Conservation (phyloP, 1,139 yeast species). For the Yamadazyma mexicana region DNA sequence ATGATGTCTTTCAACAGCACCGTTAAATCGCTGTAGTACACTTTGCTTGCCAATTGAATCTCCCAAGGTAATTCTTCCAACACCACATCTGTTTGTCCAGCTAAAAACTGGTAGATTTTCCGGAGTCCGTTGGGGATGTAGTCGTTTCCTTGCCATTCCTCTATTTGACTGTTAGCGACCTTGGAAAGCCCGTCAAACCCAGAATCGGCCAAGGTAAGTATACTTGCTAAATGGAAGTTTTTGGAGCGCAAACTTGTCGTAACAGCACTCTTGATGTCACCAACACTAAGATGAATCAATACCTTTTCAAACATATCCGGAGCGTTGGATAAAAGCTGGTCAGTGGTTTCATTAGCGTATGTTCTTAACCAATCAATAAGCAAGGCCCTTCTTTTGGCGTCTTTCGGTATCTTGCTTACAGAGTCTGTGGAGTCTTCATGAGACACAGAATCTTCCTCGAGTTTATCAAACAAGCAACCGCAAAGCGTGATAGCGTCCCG, state of each 20-base stretch:
- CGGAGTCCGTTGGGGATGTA: slow-evolving; percentile 54
- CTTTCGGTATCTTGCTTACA: slow-evolving; percentile 32
- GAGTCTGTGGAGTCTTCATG: neutral
- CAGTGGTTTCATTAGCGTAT: slow-evolving; percentile 22
- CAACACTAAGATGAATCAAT: slow-evolving; percentile 53
- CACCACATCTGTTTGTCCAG: slow-evolving; percentile 52
- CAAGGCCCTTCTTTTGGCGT: slow-evolving; percentile 9
- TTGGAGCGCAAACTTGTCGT: slow-evolving; percentile 55
- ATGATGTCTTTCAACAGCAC: neutral
- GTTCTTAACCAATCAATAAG: slow-evolving; percentile 42
- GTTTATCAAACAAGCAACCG: slow-evolving; percentile 23
- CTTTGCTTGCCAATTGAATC: slow-evolving; percentile 48
- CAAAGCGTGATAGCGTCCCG: slow-evolving; percentile 12
- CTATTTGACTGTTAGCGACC: slow-evolving; percentile 61
- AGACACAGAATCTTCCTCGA: too few species aligned
- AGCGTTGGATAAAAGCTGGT: slow-evolving; percentile 16
- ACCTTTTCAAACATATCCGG: slow-evolving; percentile 47
- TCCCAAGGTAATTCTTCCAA: slow-evolving; percentile 61
- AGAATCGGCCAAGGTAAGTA: slow-evolving; percentile 72
- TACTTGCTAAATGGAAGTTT: slow-evolving; percentile 67
- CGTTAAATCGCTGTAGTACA: slow-evolving; percentile 56
- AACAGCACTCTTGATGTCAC: slow-evolving; percentile 64
- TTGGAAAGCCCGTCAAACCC: slow-evolving; percentile 56
- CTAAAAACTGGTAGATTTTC: slow-evolving; percentile 62
- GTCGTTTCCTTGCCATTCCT: slow-evolving; percentile 57